These are phyloP conservation scores for Eucalyptus leucophloia DNA, from an alignment of 345 rosid species.

Conservation along the genomic window DNA sequence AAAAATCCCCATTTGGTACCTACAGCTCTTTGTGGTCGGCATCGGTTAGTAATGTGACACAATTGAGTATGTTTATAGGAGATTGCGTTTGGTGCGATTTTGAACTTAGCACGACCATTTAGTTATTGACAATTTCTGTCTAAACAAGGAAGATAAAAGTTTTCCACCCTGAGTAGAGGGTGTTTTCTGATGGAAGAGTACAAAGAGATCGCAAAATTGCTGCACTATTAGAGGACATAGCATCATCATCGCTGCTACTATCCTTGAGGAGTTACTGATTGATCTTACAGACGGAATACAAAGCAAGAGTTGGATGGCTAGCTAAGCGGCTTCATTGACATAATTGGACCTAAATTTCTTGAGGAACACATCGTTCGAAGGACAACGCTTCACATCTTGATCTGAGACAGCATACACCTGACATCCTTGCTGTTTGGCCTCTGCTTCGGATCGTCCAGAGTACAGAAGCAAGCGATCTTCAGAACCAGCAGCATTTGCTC, in stretches of 20 bases:
- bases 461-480: constrained; percentile 76
- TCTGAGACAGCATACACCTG: constrained; percentile 59
- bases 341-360: background rate
- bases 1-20: background rate
- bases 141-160: background rate
- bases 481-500: constrained; percentile 71
- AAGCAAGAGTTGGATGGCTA: background rate
- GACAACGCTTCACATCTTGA: constrained; percentile 8
- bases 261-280: background rate
- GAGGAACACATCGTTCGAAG: background rate
- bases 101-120: background rate
- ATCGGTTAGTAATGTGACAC: background rate
- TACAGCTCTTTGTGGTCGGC: background rate
- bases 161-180: background rate
- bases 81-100: background rate
- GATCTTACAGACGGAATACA: background rate
- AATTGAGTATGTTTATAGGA: background rate
- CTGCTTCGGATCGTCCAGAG: constrained; percentile 64
- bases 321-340: background rate
- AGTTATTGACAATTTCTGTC: background rate
- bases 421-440: constrained; percentile 82
- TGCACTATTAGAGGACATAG: background rate
- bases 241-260: background rate
- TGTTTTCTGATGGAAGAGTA: background rate
- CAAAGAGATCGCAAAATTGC: background rate